These are phyloP conservation scores for Acacia melanoxylon DNA, from an alignment of 306 rosid genomes.

Conservation along the genomic window DNA sequence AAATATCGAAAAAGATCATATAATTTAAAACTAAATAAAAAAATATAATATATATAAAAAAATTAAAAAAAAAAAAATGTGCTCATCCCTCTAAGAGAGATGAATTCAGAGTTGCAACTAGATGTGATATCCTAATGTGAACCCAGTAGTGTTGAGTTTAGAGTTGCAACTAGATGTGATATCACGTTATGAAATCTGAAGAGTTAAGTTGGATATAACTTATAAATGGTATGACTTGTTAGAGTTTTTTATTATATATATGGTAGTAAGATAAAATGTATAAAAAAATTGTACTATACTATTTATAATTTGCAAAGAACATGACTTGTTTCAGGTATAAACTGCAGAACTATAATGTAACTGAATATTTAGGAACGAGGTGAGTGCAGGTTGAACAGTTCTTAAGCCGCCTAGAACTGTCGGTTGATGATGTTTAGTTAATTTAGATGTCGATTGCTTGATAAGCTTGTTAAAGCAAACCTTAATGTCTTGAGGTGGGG, in stretches of 20 bases:
- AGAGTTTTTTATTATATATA: neutral
- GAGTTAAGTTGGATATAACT: neutral
- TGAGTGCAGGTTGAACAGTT: neutral
- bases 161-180: neutral
- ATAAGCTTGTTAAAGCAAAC: neutral
- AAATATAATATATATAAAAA: too few species aligned
- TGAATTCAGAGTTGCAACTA: too few species aligned
- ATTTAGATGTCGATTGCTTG: too few species aligned
- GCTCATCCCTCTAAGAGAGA: too few species aligned
- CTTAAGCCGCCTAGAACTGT: neutral
- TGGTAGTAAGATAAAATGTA: too few species aligned
- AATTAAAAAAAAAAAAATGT: too few species aligned
- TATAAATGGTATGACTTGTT: neutral
- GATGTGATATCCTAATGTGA: too few species aligned
- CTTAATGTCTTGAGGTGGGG: neutral
- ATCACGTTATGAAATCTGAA: neutral
- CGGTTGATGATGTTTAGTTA: neutral
- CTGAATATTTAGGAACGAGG: too few species aligned
- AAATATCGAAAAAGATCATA: too few species aligned
- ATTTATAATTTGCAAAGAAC: too few species aligned
- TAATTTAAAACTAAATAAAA: too few species aligned
- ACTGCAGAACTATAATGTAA: neutral
- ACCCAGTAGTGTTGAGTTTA: neutral
- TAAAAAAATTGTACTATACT: too few species aligned
- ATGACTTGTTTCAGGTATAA: neutral